These are phyloP conservation scores for Candida ortonii DNA, from an alignment of 805 yeast genomes.

Conservation along the genomic window DNA sequence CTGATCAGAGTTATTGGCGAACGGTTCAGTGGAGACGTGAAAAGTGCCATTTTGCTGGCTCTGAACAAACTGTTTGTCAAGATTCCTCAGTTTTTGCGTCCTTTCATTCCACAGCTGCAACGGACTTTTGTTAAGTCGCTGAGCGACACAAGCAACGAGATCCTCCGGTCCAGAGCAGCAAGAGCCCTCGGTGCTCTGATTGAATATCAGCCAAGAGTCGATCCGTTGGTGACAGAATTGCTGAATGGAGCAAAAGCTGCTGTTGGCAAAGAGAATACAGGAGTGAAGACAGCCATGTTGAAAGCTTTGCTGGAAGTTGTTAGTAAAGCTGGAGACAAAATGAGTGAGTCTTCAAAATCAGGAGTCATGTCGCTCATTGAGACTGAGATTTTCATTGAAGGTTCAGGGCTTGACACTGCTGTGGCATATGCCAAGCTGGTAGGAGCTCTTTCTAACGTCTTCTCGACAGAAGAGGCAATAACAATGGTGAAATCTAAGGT, in stretches of 20 bases:
- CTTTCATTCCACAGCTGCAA: conserved; percentile 96
- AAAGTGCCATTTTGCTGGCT: conserved; percentile 89
- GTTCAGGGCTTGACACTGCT: conserved; percentile 53
- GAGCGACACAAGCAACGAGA: conserved; percentile 71
- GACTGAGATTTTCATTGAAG: conserved; percentile 48
- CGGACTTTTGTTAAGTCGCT: conserved; percentile 93
- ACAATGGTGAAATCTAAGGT: conserved; percentile 60
- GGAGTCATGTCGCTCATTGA: conserved; percentile 72
- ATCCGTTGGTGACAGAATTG: conserved; percentile 83
- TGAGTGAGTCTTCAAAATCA: conserved; percentile 70
- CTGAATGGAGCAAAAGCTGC: conserved; percentile 70
- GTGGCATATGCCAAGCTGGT: conserved; percentile 75
- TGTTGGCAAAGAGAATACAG: conserved; percentile 45
- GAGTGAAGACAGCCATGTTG: conserved; percentile 82
- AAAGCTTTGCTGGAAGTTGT: conserved; percentile 83
- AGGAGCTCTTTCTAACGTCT: conserved; percentile 70
- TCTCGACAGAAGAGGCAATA: conserved; percentile 61
- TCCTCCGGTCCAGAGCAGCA: conserved; percentile 81
- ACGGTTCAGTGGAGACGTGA: conserved; percentile 84
- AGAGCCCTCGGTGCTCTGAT: conserved; percentile 84
- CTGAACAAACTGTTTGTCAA: conserved; percentile 72
- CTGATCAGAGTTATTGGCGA: conserved; percentile 97
- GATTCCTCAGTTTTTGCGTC: conserved; percentile 88
- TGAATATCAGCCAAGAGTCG: conserved; percentile 88
- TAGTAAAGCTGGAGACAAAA: conserved; percentile 69